phyloP scores from a whole-genome alignment of 306 rosid species.

The Castanopsis chinensis region DNA sequence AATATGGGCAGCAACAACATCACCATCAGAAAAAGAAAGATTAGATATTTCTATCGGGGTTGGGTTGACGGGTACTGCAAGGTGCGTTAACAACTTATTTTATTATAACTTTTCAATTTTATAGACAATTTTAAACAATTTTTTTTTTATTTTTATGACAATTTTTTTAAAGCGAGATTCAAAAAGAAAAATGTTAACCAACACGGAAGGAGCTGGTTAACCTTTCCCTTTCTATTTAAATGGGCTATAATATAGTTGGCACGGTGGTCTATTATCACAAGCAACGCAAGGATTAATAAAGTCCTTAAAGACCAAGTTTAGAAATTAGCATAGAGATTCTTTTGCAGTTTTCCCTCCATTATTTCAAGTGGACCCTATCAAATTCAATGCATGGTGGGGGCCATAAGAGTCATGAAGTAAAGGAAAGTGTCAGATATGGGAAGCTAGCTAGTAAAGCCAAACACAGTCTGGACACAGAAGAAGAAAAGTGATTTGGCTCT shows the following conservation, averaged over 20 bases:
- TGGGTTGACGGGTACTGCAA: too few species aligned
- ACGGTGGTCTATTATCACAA: not conserved
- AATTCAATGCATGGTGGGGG: constrained; percentile 22
- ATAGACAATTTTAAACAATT: too few species aligned
- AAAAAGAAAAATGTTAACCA: too few species aligned
- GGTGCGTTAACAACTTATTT: too few species aligned
- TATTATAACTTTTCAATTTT: too few species aligned
- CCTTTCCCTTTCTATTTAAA: too few species aligned
- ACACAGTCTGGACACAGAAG: not conserved
- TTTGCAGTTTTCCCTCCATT: constrained; percentile 14
- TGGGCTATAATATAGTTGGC: not conserved
- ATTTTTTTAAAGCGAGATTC: too few species aligned
- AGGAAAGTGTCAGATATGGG: constrained; percentile 19
- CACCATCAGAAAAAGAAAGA: not conserved
- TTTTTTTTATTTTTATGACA: too few species aligned
- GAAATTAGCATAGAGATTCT: constrained; percentile 25
- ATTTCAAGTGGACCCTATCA: constrained; percentile 10
- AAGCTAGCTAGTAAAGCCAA: constrained; percentile 1
- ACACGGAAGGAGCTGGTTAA: too few species aligned
- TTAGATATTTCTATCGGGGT: not conserved
- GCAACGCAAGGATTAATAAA: constrained; percentile 8
- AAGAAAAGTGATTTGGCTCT: not conserved
- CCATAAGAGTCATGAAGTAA: constrained; percentile 15
- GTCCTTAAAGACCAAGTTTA: not conserved
- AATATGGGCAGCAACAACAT: constrained; percentile 13